Percentiles rank a stretch among this genome's conserved stretches.
These are phyloP conservation scores for Sphaerulina vaccinii DNA, from an alignment of 2,329 filamentous ascomycete species.

Conservation along the genomic window DNA sequence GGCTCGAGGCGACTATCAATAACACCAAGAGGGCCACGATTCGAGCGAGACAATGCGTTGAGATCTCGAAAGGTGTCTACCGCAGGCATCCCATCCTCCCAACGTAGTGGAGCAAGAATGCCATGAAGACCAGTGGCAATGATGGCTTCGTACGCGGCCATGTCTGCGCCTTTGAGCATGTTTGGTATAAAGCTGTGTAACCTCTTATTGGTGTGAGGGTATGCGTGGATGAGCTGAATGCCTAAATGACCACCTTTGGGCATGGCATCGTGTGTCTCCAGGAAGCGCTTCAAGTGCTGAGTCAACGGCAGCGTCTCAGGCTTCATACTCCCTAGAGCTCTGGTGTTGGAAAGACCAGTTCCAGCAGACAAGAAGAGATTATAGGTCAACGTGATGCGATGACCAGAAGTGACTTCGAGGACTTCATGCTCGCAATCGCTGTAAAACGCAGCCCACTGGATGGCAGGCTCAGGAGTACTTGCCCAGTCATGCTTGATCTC, in stretches of 20 bases:
- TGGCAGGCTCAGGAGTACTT: no score
- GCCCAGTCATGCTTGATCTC: conserved; percentile 11
- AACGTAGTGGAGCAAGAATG: neutral
- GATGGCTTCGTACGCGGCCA: conserved; percentile 7
- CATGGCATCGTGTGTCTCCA: neutral
- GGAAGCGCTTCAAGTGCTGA: neutral
- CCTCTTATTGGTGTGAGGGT: conserved; percentile 3
- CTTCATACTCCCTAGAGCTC: neutral
- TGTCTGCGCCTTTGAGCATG: conserved; percentile 12
- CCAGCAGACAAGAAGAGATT: conserved; percentile 52
- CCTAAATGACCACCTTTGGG: conserved; percentile 1
- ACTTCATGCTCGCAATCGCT: conserved; percentile 56
- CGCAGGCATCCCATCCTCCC: neutral
- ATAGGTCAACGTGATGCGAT: conserved; percentile 60
- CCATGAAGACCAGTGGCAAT: neutral
- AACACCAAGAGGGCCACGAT: neutral
- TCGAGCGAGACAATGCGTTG: neutral
- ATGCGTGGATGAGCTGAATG: conserved; percentile 7
- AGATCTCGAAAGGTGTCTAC: neutral
- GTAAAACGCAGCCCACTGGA: conserved; percentile 55
- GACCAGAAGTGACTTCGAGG: conserved; percentile 49
- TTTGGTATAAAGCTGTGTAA: neutral
- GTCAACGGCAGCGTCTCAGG: conserved; percentile 1
- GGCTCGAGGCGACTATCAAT: neutral
- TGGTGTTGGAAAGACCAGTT: conserved; percentile 31